Evolutionary conservation across 2,329 filamentous ascomycete species (phyloP).

Genomic region (Neonectria magnoliae): DNA sequence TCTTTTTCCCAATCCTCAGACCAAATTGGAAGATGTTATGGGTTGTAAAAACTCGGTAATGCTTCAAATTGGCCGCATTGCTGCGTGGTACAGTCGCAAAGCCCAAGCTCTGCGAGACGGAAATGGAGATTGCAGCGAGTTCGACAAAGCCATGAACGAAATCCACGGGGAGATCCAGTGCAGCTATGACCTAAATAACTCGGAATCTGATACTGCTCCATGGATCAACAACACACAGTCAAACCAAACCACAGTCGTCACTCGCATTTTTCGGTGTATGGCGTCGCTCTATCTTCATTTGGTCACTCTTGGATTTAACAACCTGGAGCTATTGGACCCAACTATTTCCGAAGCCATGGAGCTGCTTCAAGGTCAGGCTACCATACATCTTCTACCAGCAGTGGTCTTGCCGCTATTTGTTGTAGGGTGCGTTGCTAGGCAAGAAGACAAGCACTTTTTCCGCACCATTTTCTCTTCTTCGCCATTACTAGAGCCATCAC

Average conservation of each 20-base stretch:
- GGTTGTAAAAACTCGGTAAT: conserved; percentile 10
- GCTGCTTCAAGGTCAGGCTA: too few species aligned
- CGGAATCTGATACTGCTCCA: not conserved
- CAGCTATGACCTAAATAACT: not conserved
- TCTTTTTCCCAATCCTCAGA: not conserved
- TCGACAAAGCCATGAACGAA: not conserved
- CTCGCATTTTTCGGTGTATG: too few species aligned
- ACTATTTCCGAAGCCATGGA: too few species aligned
- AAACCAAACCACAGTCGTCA: too few species aligned
- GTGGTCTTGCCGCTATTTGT: not conserved
- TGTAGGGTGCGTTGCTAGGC: not conserved
- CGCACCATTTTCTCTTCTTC: not conserved
- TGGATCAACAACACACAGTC: too few species aligned
- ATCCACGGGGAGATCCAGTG: not conserved
- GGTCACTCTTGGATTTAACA: too few species aligned
- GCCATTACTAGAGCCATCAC: not conserved
- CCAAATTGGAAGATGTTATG: conserved; percentile 11
- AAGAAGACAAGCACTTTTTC: not conserved
- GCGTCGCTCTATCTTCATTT: too few species aligned
- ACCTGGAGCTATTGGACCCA: too few species aligned
- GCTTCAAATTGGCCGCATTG: not conserved
- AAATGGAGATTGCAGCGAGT: not conserved
- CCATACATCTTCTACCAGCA: too few species aligned
- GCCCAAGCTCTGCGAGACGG: not conserved
- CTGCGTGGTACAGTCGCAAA: not conserved